A percentile compares a stretch with the other conserved stretches of the same genome.
These are phyloP conservation scores for Mycena amicta DNA, from an alignment of 768 basidiomycete species.

Conservation along the genomic window DNA sequence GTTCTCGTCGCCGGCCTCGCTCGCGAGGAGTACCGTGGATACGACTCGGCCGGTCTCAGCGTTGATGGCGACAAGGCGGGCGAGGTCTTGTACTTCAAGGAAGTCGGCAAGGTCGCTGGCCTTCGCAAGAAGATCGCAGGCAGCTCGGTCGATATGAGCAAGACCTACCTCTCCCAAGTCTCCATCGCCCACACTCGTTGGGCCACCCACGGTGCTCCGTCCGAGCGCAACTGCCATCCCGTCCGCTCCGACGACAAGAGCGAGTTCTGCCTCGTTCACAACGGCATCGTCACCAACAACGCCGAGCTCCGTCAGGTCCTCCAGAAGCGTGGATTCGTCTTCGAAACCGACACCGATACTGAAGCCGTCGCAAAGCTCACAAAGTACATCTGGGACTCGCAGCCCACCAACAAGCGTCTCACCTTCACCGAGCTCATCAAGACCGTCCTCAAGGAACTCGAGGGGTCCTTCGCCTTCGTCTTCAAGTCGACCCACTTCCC, in stretches of 20 bases:
- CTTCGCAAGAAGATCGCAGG: slow-evolving; percentile 86
- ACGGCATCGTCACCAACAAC: slow-evolving; percentile 97
- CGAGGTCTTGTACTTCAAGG: slow-evolving; percentile 86
- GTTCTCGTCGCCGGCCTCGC: slow-evolving; percentile 88
- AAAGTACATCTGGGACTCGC: slow-evolving; percentile 96
- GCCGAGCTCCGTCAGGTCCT: slow-evolving; percentile 87
- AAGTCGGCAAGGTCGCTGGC: slow-evolving; percentile 95
- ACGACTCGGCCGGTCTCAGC: slow-evolving; percentile 90
- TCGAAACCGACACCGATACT: slow-evolving; percentile 95
- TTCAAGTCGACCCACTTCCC: slow-evolving; percentile 98
- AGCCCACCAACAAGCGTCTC: slow-evolving; percentile 72
- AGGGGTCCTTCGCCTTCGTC: slow-evolving; percentile 98
- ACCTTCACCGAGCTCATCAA: slow-evolving; percentile 93
- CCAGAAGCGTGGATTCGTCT: slow-evolving; percentile 93
- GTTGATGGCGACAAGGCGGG: slow-evolving; percentile 89
- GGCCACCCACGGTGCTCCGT: slow-evolving; percentile 96
- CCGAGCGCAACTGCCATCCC: slow-evolving; percentile 91
- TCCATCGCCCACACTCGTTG: slow-evolving; percentile 99
- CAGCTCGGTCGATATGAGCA: slow-evolving; percentile 70
- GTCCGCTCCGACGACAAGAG: slow-evolving; percentile 77
- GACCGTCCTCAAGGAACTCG: slow-evolving; percentile 94
- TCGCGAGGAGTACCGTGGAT: slow-evolving; percentile 97
- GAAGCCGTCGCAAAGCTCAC: slow-evolving; percentile 95
- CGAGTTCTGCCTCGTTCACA: slow-evolving; percentile 96
- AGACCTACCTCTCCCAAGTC: slow-evolving; percentile 82